Conservation (phyloP, 2,329 filamentous ascomycete genomes). For the Trichoderma sp. region DNA sequence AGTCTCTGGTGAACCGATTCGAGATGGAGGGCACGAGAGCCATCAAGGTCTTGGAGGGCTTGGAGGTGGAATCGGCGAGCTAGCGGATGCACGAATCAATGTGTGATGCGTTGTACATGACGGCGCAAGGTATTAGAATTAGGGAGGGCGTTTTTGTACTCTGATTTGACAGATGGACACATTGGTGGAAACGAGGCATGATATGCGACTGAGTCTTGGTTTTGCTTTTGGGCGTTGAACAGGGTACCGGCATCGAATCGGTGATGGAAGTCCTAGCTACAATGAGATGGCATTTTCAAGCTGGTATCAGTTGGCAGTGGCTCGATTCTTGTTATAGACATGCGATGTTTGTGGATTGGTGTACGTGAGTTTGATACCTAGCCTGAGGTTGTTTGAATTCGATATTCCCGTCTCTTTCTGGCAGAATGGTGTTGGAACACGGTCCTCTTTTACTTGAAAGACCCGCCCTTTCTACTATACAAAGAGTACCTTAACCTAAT, state of each 20-base stretch:
- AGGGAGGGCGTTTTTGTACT: constrained; percentile 5
- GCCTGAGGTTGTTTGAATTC: too few relatives aligned
- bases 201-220: constrained; percentile 10
- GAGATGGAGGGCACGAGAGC: constrained; percentile 81
- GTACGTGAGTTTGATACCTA: too few relatives aligned
- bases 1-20: constrained; percentile 78
- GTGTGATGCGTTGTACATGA: constrained; percentile 24
- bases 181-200: constrained; percentile 6
- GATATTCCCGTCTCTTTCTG: too few relatives aligned
- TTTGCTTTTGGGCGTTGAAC: constrained; percentile 17
- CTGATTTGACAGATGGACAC: constrained; percentile 16
- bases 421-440: too few relatives aligned
- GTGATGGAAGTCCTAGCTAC: not conserved
- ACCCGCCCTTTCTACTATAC: too few relatives aligned
- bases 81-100: not conserved
- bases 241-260: not conserved
- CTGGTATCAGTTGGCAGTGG: not conserved
- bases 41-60: constrained; percentile 73
- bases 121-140: not conserved
- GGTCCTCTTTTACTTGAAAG: too few relatives aligned
- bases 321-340: not conserved
- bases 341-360: not conserved
- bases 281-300: constrained; percentile 1
- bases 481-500: too few relatives aligned
- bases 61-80: constrained; percentile 55